phyloP scores from a whole-genome alignment of 1,284 basidiomycete species.

The Austroboletus niveus region DNA sequence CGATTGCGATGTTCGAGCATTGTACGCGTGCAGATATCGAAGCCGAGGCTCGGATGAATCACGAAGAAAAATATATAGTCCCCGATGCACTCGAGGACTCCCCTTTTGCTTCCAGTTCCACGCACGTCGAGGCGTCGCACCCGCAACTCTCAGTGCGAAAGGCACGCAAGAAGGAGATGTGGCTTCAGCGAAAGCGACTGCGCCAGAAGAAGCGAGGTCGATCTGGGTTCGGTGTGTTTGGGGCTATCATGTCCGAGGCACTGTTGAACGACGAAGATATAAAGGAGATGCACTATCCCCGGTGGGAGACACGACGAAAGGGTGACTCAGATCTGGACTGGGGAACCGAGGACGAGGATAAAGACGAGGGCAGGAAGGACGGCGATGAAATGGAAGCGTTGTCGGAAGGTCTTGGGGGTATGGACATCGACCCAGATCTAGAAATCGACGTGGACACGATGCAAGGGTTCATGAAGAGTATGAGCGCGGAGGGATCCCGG shows the following conservation, averaged over 20 bases:
- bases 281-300: slow-evolving; percentile 36
- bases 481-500: slow-evolving; percentile 45
- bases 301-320: slow-evolving; percentile 49
- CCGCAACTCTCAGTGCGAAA: slow-evolving; percentile 9
- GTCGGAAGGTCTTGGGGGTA: slow-evolving; percentile 42
- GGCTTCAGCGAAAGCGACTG: slow-evolving; percentile 28
- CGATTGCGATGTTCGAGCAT: neutral
- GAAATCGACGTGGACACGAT: slow-evolving; percentile 49
- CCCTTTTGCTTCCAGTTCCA: neutral
- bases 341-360: slow-evolving; percentile 49
- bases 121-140: no score
- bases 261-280: slow-evolving; percentile 40
- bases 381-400: slow-evolving; percentile 33
- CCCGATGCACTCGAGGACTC: no score
- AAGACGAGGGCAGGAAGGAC: slow-evolving; percentile 24
- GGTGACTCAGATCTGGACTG: slow-evolving; percentile 74
- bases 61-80: neutral
- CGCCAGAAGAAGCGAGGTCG: slow-evolving; percentile 17
- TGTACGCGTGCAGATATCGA: neutral
- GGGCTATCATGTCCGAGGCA: slow-evolving; percentile 57
- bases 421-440: slow-evolving; percentile 60
- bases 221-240: slow-evolving; percentile 47
- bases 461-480: slow-evolving; percentile 53
- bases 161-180: slow-evolving; percentile 25
- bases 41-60: neutral